phyloP scores from a whole-genome alignment of 2,329 filamentous ascomycete genomes.

The Colletotrichum tropicicola region DNA sequence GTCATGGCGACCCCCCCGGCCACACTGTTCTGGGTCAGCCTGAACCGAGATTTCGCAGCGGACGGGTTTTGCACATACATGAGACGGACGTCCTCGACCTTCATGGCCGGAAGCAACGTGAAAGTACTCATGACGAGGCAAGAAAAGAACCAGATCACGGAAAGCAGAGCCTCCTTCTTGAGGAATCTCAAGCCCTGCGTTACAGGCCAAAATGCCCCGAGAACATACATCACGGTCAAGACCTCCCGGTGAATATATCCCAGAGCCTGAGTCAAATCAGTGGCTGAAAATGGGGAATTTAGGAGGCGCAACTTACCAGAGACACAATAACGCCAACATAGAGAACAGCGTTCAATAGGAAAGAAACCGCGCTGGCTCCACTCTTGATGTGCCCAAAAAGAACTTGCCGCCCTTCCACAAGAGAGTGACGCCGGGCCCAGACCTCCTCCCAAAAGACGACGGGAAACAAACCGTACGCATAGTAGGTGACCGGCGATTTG shows the following conservation, averaged over 20 bases:
- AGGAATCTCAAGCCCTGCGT: slow-evolving; percentile 80
- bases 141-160: slow-evolving; percentile 76
- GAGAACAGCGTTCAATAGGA: slow-evolving; percentile 69
- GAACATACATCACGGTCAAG: slow-evolving; percentile 80
- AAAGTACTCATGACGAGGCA: slow-evolving; percentile 90
- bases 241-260: slow-evolving; percentile 93
- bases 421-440: slow-evolving; percentile 76
- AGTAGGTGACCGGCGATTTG: slow-evolving; percentile 84
- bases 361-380: slow-evolving; percentile 61
- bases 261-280: slow-evolving; percentile 70
- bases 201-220: slow-evolving; percentile 81
- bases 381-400: slow-evolving; percentile 77
- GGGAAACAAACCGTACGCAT: slow-evolving; percentile 91
- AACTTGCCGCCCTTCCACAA: slow-evolving; percentile 71
- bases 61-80: too few species aligned
- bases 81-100: slow-evolving; percentile 77
- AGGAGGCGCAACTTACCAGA: slow-evolving; percentile 63
- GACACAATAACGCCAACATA: slow-evolving; percentile 83
- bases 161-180: slow-evolving; percentile 69
- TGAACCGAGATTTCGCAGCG: not conserved
- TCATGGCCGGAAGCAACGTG: slow-evolving; percentile 87
- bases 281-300: not conserved
- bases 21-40: slow-evolving; percentile 58
- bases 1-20: slow-evolving; percentile 83
- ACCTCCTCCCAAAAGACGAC: slow-evolving; percentile 98